Evolutionary conservation across 108 stramenopile genomes (phyloP), one percentile per base, ranked within the genome.

Genomic region (Mayamaea pseudoterrestris): DNA sequence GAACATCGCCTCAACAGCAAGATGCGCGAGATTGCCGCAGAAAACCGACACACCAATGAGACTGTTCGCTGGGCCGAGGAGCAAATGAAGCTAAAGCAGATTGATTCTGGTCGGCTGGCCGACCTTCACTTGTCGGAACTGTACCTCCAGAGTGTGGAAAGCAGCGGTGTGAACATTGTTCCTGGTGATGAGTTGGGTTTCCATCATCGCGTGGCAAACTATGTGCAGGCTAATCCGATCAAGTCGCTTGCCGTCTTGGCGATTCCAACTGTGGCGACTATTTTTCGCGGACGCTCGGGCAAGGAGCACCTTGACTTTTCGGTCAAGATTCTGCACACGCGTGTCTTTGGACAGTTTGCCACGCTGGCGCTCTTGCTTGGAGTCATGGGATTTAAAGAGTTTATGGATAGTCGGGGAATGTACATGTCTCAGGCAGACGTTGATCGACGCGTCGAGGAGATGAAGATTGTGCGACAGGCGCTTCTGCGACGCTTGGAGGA

Each of bases 261-360:
- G 18, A 57, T 84, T 35, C 82, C 87, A 1, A 59, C 80, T 9
- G 74, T 89, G 26, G 62, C 52, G 20, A 71, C 61, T 32, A 82
- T 89, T 41, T 81, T 81, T 48, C 69, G 78, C 44, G 80, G 79
- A 9, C 65, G 68, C 21, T 48, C 47, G 36, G 77, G 77, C 14
- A 75, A 89, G 46, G 51, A 80, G 30, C 79, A 78, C 40, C 64
- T 83, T 30, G 63, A 69, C 43, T 35, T 71, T 2, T 66, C 70
- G 50, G 65, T 66, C 61, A 76, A 79, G 47, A 21, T 89, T 0
- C 66, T 89, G 66, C 87, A 89, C 51, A 89, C 87, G 35, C 82
- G 87, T 63, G 87, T 89, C 45, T 69, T 78, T 52, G 87, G 87
- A 30, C 87, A 89, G 50, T 80, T 81, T 51, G 69, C 87, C 11